A percentile compares a stretch with the other conserved stretches of the same genome.
phyloP scores from a whole-genome alignment of 352 stramenopile genomes.

The Phytophthora constricta region DNA sequence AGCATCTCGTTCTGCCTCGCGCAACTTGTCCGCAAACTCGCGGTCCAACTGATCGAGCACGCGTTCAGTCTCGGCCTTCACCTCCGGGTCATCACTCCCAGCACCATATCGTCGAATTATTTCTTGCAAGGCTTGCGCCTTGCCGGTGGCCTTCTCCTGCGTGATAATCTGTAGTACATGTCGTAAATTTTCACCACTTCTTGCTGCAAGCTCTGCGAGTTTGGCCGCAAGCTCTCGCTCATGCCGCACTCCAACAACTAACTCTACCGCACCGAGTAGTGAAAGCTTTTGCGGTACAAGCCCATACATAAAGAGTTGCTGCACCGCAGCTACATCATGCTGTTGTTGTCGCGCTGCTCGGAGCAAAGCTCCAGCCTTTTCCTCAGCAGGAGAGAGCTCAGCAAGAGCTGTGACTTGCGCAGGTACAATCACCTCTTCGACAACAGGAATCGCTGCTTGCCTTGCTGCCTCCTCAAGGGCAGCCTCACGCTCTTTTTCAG shows the following conservation, averaged over 20 bases:
- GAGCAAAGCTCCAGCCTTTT: conserved; percentile 17
- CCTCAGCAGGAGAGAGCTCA: conserved; percentile 20
- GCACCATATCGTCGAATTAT: background rate
- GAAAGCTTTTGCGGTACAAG: conserved; percentile 61
- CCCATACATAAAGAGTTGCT: conserved; percentile 58
- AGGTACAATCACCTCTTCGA: conserved; percentile 4
- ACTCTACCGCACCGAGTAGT: conserved; percentile 59
- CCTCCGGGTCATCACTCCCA: background rate
- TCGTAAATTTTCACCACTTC: conserved; percentile 31
- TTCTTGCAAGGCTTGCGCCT: conserved; percentile 41
- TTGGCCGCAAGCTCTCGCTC: conserved; percentile 47
- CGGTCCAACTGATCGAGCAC: conserved; percentile 48
- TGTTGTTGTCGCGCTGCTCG: conserved; percentile 43
- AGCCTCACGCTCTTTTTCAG: conserved; percentile 37
- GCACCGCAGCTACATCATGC: conserved; percentile 55
- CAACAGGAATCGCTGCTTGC: conserved; percentile 7
- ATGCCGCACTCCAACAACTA: conserved; percentile 64
- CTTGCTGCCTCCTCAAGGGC: conserved; percentile 30
- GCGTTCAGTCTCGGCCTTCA: conserved; percentile 18
- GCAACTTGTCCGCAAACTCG: conserved; percentile 49
- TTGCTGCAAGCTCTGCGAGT: conserved; percentile 43
- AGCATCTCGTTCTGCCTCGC: conserved; percentile 38
- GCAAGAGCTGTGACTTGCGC: background rate
- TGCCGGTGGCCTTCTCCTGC: conserved; percentile 58
- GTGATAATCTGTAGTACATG: conserved; percentile 44